These are phyloP conservation scores for Piper longum DNA, from an alignment of 164 flowering plant species.

Conservation along the genomic window DNA sequence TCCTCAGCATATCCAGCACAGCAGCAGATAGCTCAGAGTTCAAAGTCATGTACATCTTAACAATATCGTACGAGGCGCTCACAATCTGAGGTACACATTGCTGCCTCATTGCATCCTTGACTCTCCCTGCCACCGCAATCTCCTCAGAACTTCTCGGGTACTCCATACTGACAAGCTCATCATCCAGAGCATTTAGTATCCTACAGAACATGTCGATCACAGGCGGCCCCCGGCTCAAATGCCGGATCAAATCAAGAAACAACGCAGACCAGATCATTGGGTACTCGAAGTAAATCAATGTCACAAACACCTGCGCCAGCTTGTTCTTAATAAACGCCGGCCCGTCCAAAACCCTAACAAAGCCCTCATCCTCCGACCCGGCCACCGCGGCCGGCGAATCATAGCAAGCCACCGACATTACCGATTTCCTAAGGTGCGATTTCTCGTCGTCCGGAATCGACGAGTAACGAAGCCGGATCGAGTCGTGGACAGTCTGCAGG, in stretches of 20 bases:
- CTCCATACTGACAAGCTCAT: conserved; percentile 77
- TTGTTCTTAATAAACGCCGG: conserved; percentile 78
- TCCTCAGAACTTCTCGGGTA: conserved; percentile 64
- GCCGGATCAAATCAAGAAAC: conserved; percentile 60
- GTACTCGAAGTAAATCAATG: conserved; percentile 71
- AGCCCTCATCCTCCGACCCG: conserved; percentile 22
- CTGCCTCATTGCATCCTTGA: conserved; percentile 96
- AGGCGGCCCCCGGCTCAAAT: conserved; percentile 42
- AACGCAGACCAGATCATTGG: conserved; percentile 68
- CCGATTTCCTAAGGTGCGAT: conserved; percentile 41
- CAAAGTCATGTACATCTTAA: conserved; percentile 48
- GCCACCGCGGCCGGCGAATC: conserved; percentile 20
- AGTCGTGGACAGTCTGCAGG: conserved; percentile 73
- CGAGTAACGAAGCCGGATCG: conserved; percentile 37
- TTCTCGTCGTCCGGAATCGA: conserved; percentile 48
- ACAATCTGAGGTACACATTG: conserved; percentile 85
- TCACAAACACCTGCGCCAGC: conserved; percentile 82
- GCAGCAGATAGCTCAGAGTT: conserved; percentile 49
- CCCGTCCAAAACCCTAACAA: conserved; percentile 42
- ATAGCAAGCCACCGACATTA: conserved; percentile 46
- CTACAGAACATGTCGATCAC: conserved; percentile 94
- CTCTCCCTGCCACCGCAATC: conserved; percentile 33
- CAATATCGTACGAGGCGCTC: conserved; percentile 74
- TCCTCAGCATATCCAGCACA: conserved; percentile 66
- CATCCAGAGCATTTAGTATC: conserved; percentile 74